These are phyloP conservation scores for Cutaneotrichosporon daszewskae DNA, from an alignment of 1,284 basidiomycete species.

Conservation along the genomic window DNA sequence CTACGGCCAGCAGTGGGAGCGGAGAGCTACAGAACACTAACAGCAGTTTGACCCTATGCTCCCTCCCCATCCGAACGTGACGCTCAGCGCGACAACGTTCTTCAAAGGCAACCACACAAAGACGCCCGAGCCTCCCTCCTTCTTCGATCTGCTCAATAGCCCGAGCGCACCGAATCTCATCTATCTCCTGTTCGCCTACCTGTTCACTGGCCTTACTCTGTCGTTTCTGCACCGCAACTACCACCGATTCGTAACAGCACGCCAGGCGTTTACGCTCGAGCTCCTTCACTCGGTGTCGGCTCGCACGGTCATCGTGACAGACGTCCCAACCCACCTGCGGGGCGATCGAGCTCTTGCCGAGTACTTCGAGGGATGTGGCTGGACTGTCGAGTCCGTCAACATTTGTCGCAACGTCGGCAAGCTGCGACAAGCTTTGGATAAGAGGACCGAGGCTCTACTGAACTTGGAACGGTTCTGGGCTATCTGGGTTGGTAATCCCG, in stretches of 20 bases:
- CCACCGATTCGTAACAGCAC: conserved; percentile 77
- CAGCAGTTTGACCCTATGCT: conserved; percentile 6
- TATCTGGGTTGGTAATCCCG: conserved; percentile 87
- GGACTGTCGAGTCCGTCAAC: conserved; percentile 59
- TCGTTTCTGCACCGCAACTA: conserved; percentile 85
- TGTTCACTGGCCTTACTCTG: conserved; percentile 81
- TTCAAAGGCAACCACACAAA: background rate
- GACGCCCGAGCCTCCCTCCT: conserved; percentile 15
- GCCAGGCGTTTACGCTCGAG: conserved; percentile 88
- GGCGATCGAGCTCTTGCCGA: conserved; percentile 80
- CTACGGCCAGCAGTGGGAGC: conserved; percentile 76
- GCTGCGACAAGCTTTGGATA: conserved; percentile 66
- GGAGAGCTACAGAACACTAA: conserved; percentile 1
- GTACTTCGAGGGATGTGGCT: conserved; percentile 75
- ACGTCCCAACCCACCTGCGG: conserved; percentile 73
- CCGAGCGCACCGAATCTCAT: conserved; percentile 77
- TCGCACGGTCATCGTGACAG: conserved; percentile 82
- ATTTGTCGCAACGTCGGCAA: conserved; percentile 75
- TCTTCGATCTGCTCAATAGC: conserved; percentile 68
- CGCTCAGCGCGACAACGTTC: background rate
- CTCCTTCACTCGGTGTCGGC: conserved; percentile 90
- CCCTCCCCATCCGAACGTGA: background rate
- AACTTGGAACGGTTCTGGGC: conserved; percentile 79
- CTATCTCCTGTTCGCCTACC: conserved; percentile 87
- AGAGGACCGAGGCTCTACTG: conserved; percentile 69